Base-by-base conservation (phyloP, 305 asterid genomes). In the Lippia alba region DNA sequence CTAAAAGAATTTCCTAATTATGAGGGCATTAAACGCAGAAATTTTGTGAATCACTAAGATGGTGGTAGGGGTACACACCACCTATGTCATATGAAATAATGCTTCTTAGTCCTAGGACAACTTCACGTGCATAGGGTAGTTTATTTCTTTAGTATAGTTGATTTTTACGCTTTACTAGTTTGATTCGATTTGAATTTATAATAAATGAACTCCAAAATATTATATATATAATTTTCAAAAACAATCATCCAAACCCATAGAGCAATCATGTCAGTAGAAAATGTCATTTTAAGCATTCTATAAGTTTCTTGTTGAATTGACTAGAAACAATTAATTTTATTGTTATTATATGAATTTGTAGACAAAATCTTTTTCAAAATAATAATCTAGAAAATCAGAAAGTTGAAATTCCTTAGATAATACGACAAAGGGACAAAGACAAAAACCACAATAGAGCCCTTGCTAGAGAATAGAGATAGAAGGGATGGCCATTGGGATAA, bases 401-500 rank as follows among this genome's bases (percentile, higher is more conserved):
- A 72, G 6, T 3, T 12, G 45, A 30, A 19, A 53, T 15, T 45
- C 19, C 66, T 55, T 36, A 17, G 12, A 34, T 56, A 14, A 66
- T 33, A 46, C 65, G 44, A 67, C 51, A 19, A 11, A 58, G 8
- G 58, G 68, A 45, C 61, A 64, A 19, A 40, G 66, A 33, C 40
- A 36, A 36, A 24, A 51, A 32, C 1, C 40, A 0, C 60, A 61
- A 33, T 44, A 7, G 49, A 5, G 8, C 11, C 30, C 11, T 51
- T 40, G 54, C 58, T 17, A 34, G 34, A 17, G 45, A 34, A 34
- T 34, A 34, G 33, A 55, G 71, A 51, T 24, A 48, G 11, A 54
- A 53, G 15, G 65, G 33, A 20, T 67, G 53, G 53, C 61, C 41
- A 39, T 50, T 44, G 57, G 24, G 86, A 76, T 82, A 82, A 79